Conservation (phyloP, 2,329 filamentous ascomycete species). For the Talaromyces verruculosus region DNA sequence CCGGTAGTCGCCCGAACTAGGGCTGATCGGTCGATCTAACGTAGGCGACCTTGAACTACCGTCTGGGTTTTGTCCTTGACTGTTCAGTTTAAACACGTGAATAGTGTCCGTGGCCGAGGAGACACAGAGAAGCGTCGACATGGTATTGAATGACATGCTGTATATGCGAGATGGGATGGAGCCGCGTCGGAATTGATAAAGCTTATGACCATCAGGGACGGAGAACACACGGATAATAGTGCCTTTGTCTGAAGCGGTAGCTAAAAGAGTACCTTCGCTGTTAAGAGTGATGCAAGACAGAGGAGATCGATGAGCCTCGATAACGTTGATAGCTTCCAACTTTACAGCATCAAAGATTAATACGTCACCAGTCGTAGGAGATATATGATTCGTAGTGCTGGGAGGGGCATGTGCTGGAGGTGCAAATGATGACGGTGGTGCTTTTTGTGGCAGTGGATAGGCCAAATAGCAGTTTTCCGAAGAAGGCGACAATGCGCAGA, state of each 20-base stretch:
- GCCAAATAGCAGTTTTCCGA: constrained; percentile 95
- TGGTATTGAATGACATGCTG: constrained; percentile 98
- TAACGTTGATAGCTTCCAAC: constrained; percentile 88
- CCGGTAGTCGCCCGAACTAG: constrained; percentile 31
- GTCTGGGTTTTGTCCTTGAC: constrained; percentile 36
- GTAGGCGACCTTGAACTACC: constrained; percentile 30
- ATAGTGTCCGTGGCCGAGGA: constrained; percentile 96
- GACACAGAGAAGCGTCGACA: constrained; percentile 87
- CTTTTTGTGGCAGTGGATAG: constrained; percentile 77
- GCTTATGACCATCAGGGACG: constrained; percentile 83
- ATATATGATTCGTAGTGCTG: constrained; percentile 63
- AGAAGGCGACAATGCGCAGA: constrained; percentile 88
- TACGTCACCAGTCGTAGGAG: constrained; percentile 86
- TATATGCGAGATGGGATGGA: constrained; percentile 95
- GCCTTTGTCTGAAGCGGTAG: constrained; percentile 94
- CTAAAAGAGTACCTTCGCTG: constrained; percentile 84
- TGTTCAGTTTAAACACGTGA: constrained; percentile 83
- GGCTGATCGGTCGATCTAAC: constrained; percentile 30
- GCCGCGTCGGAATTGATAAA: constrained; percentile 93
- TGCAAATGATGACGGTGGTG: constrained; percentile 52
- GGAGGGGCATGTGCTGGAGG: constrained; percentile 82
- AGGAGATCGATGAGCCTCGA: constrained; percentile 90
- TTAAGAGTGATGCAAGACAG: constrained; percentile 89
- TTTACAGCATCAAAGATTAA: constrained; percentile 88
- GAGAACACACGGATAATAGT: constrained; percentile 97